Evolutionary conservation across 768 basidiomycete genomes (phyloP), one percentile per base, ranked within the genome.

Genomic region (Boletus tomentosulus): DNA sequence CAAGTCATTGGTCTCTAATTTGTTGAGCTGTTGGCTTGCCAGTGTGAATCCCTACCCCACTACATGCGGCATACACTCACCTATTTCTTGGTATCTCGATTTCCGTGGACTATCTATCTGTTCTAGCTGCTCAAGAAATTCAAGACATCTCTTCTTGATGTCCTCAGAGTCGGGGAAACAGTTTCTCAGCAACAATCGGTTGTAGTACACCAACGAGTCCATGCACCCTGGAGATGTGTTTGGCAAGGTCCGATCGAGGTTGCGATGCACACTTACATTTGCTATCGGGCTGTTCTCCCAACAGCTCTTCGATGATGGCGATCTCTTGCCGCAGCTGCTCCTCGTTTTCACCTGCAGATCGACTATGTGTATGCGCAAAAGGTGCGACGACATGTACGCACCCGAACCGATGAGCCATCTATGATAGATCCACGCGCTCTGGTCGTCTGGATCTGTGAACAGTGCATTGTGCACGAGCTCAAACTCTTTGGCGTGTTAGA

Each of bases 371-470:
- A 30, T n/a, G 25, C 2, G 19, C 19, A n/a, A 9, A 12, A 46
- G 24, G 6, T 11, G 22, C 31, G 35, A 49, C 34, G n/a, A 37
- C 22, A 15, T 38, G 46, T 31, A 19, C 78, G 55, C 63, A 87
- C 94, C 87, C 57, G 80, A 70, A 8, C 92, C 92, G 49, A 98
- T 81, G 3, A 99, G 78, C 94, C 96, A 98, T n/a, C 94, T 83
- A 64, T 98, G 97, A 68, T 98, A 99, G 53, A 99, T 83, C 97
- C 97, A 99, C 1, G 91, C 92, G 56, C 92, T 93, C 69, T 98
- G 96, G 69, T 98, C 96, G 43, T 85, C 83, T 4, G 97, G 97
- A 64, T 98, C 95, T 0, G 95, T 97, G 71, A 94, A 99, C 74
- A 98, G 82, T 1, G 96, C 97, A 64, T 96, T 93, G 62, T 85